Evolutionary conservation across 208 protist species (phyloP).

Genomic region (Acanthamoeba castellanii): DNA sequence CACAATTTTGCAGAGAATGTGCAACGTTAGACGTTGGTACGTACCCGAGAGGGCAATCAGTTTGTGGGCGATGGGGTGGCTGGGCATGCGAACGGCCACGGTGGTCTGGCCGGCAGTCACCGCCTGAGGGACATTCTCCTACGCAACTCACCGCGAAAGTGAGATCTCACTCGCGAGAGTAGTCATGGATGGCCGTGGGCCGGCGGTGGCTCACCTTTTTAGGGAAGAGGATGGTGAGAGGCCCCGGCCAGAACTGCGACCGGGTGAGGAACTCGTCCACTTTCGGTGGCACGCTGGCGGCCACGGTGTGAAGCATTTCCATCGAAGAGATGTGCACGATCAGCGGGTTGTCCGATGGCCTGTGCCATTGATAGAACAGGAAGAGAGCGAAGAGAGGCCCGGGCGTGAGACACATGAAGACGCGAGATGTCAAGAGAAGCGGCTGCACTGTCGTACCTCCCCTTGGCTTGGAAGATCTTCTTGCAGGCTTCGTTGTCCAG

Average conservation of each 20-base stretch:
- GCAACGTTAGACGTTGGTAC: neutral
- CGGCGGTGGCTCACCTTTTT: neutral
- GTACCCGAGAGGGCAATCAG: constrained; percentile 45
- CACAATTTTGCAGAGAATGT: neutral
- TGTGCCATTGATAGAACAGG: neutral
- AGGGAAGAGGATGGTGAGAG: constrained; percentile 54
- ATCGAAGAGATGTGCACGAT: constrained; percentile 59
- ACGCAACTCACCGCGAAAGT: no score
- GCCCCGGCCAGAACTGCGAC: constrained; percentile 37
- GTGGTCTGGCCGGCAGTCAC: constrained; percentile 41
- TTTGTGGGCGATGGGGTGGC: constrained; percentile 20
- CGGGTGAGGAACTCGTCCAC: neutral
- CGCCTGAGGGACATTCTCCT: neutral
- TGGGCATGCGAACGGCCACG: constrained; percentile 49
- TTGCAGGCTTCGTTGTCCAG: constrained; percentile 5
- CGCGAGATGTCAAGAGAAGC: neutral
- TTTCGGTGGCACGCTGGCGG: neutral
- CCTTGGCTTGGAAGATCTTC: constrained; percentile 60
- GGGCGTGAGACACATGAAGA: no score
- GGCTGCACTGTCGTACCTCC: neutral
- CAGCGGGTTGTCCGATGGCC: constrained; percentile 42
- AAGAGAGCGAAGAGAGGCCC: no score
- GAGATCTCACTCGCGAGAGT: neutral
- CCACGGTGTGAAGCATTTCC: constrained; percentile 14
- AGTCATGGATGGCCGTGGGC: no score